A percentile compares a stretch with the other conserved stretches of the same genome.
phyloP scores from a whole-genome alignment of 139 green algal species.

The Chlamydomonas sp. region DNA sequence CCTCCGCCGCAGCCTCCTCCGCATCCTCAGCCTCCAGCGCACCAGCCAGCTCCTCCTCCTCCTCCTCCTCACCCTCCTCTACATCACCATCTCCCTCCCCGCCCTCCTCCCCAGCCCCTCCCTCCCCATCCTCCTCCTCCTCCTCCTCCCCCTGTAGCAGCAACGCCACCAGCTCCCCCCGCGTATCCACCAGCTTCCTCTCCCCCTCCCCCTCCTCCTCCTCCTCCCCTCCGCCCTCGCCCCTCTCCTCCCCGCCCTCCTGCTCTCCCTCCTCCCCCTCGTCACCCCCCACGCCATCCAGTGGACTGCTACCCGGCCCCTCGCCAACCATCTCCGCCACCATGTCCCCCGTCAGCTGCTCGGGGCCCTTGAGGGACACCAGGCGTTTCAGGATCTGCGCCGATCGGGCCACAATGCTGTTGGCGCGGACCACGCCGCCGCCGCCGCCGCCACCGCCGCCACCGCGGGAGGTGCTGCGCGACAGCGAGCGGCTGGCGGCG shows the following conservation, averaged over 20 bases:
- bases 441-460: neutral
- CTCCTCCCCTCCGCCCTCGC: neutral
- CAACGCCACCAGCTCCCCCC: no score
- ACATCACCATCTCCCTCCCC: neutral
- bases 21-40: neutral
- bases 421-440: neutral
- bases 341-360: neutral
- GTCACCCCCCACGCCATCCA: neutral
- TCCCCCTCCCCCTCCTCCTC: neutral
- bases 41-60: neutral
- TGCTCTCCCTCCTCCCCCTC: neutral
- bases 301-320: neutral
- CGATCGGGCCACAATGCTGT: conserved; percentile 3
- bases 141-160: neutral
- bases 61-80: neutral
- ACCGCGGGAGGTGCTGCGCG: neutral
- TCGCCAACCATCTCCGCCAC: neutral
- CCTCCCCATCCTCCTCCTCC: neutral
- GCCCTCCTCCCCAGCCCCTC: neutral
- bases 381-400: neutral
- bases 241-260: neutral
- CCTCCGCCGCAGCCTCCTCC: conserved; percentile 15
- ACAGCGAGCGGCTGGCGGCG: neutral
- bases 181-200: neutral
- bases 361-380: neutral